Evolutionary conservation across 2,329 filamentous ascomycete species (phyloP), one percentile per base, ranked within the genome.

Genomic region (Alternaria dauci): DNA sequence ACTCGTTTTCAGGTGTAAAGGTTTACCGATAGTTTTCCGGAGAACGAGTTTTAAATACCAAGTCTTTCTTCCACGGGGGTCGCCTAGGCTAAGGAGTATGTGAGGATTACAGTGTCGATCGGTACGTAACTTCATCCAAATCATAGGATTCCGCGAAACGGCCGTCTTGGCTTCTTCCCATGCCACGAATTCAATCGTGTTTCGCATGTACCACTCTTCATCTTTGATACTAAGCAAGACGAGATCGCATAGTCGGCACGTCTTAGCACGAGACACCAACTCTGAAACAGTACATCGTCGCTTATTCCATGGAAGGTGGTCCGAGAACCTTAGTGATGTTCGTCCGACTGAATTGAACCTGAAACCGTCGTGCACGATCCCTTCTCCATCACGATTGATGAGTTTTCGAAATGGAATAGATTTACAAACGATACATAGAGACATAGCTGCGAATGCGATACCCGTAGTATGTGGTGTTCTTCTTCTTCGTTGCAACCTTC

Each of bases 221-320:
- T 28, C 6, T 28, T 28, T 28, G 26, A 28, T 28, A 8, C 2
- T n/a, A 7, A 36, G 12, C 42, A n/a, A 8, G 25, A 44, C 11
- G 9, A 12, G 4, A 0, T 26, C 9, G 0, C 43, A 47, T 0
- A 47, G 0, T 5, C n/a, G 1, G 3, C 26, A 47, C 8, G n/a
- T 23, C n/a, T 47, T 23, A 0, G 43, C 43, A 2, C 26, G 26
- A 8, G n/a, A 47, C 0, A 20, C 8, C 0, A 47, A 4, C 3
- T 32, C 26, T 14, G n/a, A 2, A 2, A 47, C 2, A 5, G 43
- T 20, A 2, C 26, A 47, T 20, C n/a, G 43, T 12, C 43, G n/a
- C 5, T 8, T 1, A 3, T 32, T 16, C 43, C 26, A 47, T 18
- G 4, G 0, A 7, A 12, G 4, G 5, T 20, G 2, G n/a, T 14